Conservation (phyloP, 768 basidiomycete species). For the Mycena galopus region DNA sequence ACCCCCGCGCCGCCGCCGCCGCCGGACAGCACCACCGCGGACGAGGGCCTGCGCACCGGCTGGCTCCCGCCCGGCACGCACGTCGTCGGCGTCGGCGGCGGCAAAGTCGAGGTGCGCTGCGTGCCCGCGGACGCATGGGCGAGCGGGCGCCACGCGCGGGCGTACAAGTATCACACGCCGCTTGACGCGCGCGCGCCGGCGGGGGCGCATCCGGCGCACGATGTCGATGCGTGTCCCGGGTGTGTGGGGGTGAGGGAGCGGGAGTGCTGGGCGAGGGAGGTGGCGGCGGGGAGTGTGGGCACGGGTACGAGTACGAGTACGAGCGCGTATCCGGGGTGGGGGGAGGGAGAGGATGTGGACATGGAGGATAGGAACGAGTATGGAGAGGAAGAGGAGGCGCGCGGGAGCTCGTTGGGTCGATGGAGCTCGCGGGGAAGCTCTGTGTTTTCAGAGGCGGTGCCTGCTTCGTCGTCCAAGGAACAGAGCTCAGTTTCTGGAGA, state of each 20-base stretch:
- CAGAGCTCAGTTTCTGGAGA: constrained; percentile 51
- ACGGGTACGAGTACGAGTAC: neutral
- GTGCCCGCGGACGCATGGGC: neutral
- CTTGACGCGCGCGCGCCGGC: constrained; percentile 1
- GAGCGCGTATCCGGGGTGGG: neutral
- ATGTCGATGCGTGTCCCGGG: constrained; percentile 14
- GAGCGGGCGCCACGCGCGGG: no score
- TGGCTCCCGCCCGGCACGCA: constrained; percentile 49
- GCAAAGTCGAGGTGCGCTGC: constrained; percentile 16
- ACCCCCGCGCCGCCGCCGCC: constrained; percentile 27
- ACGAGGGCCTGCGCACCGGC: constrained; percentile 56
- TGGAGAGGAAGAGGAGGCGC: no score
- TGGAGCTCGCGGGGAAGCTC: no score
- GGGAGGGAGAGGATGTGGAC: constrained; percentile 8
- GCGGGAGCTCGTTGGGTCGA: no score
- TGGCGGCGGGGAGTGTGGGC: neutral
- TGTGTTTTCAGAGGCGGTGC: no score
- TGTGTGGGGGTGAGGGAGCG: constrained; percentile 22
- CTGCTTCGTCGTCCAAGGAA: constrained; percentile 31
- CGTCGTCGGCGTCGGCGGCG: neutral
- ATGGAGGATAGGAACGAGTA: constrained; percentile 50
- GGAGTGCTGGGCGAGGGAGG: constrained; percentile 7
- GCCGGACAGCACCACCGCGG: constrained; percentile 30
- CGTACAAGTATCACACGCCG: neutral
- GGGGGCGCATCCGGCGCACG: constrained; percentile 20